Evolutionary conservation across 2,329 filamentous ascomycete genomes (phyloP), one percentile per base, ranked within the genome.

Genomic region (Aspergillus candidus): DNA sequence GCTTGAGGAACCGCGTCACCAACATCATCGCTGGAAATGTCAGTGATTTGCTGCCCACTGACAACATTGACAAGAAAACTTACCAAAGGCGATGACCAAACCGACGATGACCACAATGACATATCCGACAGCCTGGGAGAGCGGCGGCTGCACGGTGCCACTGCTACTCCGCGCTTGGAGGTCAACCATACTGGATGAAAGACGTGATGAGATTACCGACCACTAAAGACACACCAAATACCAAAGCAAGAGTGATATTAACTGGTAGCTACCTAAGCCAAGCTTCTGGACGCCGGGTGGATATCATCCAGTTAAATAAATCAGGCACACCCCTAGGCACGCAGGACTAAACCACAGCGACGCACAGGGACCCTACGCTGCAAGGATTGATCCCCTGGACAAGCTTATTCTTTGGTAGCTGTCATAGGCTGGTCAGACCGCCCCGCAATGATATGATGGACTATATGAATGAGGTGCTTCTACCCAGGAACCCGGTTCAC

Each of bases 1-100:
- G 69, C 48, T 74, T 76, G n/a, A 77, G 51, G 2, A 74, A 42
- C 6, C 63, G 66, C 0, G 72, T 75, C 1, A 73, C 59, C 2
- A 71, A 57, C 47, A 75, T 72, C 72, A 76, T 75, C 15, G 65
- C 64, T 67, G 22, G 6, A 27, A 6, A 7, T 27, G 3, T 27
- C 22, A 27, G 22, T 27, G 6, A 10, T 27, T 27, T 27, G 22
- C 22, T 27, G 10, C 8, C 22, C 6, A 10, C 2, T 10, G 22
- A 27, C 22, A 27, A 8, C 3, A 27, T 8, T 27, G 22, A 33
- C 2, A 2, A 13, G 12, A 3, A 12, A 6, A 47, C 55, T 40
- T 54, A 67, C 67, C 62, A 1, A 68, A 53, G 4, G 69, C 69
- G 38, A 72, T 65, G 12, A 69, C 56, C 4, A 70, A 47, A 4